phyloP scores from a whole-genome alignment of 2,329 filamentous ascomycete genomes.

The Cladosporium sp. region DNA sequence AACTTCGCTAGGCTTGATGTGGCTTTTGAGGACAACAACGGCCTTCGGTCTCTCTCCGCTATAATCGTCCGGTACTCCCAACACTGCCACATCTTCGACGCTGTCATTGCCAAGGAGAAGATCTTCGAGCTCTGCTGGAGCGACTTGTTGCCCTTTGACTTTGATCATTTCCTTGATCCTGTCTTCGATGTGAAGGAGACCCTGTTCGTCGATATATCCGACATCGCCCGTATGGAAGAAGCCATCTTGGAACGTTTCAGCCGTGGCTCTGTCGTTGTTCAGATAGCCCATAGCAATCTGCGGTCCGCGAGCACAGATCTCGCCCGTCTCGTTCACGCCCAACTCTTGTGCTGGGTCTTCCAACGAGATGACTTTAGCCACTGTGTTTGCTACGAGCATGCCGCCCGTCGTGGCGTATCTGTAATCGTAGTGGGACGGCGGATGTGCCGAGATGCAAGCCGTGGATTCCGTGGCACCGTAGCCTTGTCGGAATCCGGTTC shows the following conservation, averaged over 20 bases:
- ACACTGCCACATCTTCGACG: conserved; percentile 56
- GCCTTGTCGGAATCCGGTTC: conserved; percentile 60
- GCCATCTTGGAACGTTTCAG: conserved; percentile 44
- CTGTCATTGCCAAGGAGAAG: conserved; percentile 52
- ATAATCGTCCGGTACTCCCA: conserved; percentile 52
- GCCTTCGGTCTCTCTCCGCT: conserved; percentile 56
- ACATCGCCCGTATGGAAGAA: conserved; percentile 58
- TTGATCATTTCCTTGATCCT: conserved; percentile 66
- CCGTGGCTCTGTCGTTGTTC: conserved; percentile 29
- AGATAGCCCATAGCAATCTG: conserved; percentile 38
- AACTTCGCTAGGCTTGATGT: conserved; percentile 18
- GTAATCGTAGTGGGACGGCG: conserved; percentile 53
- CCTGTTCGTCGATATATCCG: conserved; percentile 53
- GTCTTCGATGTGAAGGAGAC: conserved; percentile 56
- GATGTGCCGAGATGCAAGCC: conserved; percentile 59
- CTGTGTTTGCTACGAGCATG: conserved; percentile 54
- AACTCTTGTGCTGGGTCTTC: conserved; percentile 45
- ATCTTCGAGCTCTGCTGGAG: conserved; percentile 61
- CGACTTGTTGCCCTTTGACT: conserved; percentile 59
- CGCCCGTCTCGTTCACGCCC: conserved; percentile 48
- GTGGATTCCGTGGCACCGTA: conserved; percentile 68
- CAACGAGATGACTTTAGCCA: conserved; percentile 55
- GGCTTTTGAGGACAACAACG: conserved; percentile 45
- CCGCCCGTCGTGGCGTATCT: conserved; percentile 55
- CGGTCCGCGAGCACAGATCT: conserved; percentile 37